Conservation (phyloP, 306 rosid species). For the Begonia fuchsioides region DNA sequence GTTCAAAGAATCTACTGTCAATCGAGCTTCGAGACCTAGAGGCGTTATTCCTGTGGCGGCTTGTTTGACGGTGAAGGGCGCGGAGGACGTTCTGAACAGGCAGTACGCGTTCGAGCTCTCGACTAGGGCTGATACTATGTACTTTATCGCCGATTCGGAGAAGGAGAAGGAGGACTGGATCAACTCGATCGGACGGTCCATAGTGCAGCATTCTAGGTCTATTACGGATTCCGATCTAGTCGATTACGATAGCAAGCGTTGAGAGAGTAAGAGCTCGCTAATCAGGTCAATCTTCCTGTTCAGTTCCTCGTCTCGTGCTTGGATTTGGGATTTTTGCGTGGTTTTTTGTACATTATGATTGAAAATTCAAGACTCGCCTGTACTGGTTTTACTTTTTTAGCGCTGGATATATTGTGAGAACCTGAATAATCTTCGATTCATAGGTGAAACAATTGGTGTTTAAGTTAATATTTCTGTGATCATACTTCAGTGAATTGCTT, state of each 20-base stretch:
- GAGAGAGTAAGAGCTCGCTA: conserved; percentile 3
- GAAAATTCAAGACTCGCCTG: not conserved
- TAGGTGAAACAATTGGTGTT: not conserved
- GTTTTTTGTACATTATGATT: not conserved
- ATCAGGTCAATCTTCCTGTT: conserved; percentile 2
- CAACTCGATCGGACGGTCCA: conserved; percentile 42
- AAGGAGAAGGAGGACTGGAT: conserved; percentile 48
- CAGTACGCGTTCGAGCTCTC: conserved; percentile 39
- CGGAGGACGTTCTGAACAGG: conserved; percentile 40
- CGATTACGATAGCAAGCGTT: conserved; percentile 38
- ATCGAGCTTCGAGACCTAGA: conserved; percentile 11
- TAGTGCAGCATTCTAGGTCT: conserved; percentile 48
- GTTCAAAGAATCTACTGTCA: conserved; percentile 19
- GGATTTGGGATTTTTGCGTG: not conserved
- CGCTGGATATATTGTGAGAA: not conserved
- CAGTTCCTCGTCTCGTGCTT: conserved; percentile 5
- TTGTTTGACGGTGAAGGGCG: conserved; percentile 44
- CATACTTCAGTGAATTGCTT: no score
- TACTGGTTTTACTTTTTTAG: not conserved
- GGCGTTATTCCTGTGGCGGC: conserved; percentile 32
- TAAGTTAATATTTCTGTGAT: no score
- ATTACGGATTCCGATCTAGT: conserved; percentile 43
- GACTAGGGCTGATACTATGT: conserved; percentile 40
- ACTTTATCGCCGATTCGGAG: conserved; percentile 44
- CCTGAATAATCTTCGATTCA: not conserved